These are phyloP conservation scores for Sclerotinia spermophila DNA, from an alignment of 2,329 filamentous ascomycete genomes.

Conservation along the genomic window DNA sequence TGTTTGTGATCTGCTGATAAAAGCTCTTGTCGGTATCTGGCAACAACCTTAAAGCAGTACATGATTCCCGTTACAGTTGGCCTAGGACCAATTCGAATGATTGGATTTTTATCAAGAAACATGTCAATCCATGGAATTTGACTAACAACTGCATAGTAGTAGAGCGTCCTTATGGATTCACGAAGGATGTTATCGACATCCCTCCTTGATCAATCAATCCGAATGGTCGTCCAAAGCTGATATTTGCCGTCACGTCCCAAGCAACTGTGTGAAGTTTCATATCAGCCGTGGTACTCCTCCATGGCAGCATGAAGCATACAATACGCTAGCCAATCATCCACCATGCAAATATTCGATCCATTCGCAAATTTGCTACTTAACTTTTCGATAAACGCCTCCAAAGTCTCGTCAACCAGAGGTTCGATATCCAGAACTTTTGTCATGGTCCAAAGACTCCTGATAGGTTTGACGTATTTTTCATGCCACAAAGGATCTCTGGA, in stretches of 20 bases:
- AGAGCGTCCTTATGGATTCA: not conserved
- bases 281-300: not conserved
- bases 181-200: not conserved
- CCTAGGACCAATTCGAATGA: not conserved
- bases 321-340: constrained; percentile 11
- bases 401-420: not conserved
- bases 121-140: constrained; percentile 11
- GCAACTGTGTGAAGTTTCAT: not conserved
- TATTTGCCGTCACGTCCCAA: not conserved
- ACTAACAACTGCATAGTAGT: constrained; percentile 1
- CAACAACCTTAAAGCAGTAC: not conserved
- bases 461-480: not conserved
- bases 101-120: not conserved
- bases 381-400: not conserved
- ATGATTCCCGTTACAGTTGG: not conserved
- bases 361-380: not conserved
- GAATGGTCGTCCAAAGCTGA: constrained; percentile 9
- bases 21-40: not conserved
- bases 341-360: not conserved
- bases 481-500: not conserved
- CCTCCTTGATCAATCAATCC: constrained; percentile 3
- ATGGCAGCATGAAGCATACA: not conserved
- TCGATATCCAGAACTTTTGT: not conserved
- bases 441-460: constrained; percentile 11
- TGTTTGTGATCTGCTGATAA: not conserved